A percentile compares a stretch with the other conserved stretches of the same genome.
phyloP scores from a whole-genome alignment of 306 rosid species.

The Cicer bijugum region DNA sequence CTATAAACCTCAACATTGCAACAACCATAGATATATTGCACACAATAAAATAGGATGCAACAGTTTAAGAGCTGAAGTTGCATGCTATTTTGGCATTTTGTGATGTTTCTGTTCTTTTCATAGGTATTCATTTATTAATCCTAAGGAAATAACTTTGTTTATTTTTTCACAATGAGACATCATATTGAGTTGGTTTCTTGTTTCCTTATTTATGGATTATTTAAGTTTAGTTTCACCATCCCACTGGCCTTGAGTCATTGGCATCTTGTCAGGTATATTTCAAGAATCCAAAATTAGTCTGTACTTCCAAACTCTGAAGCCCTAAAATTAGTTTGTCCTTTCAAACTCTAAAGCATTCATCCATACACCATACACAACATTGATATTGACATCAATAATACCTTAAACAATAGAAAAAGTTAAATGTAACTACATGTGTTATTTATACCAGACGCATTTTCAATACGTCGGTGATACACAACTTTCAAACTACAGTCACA shows the following conservation, averaged over 20 bases:
- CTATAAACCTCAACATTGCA: constrained; percentile 59
- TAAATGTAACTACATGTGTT: too few relatives aligned
- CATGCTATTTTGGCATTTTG: constrained; percentile 22
- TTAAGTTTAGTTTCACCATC: constrained; percentile 1
- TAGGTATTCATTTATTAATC: constrained; percentile 12
- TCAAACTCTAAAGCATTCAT: too few relatives aligned
- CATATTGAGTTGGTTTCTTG: constrained; percentile 28
- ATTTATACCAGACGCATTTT: too few relatives aligned
- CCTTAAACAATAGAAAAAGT: too few relatives aligned
- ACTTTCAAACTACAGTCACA: background rate
- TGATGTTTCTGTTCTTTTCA: constrained; percentile 31
- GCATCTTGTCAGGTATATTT: constrained; percentile 7
- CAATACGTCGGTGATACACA: too few relatives aligned
- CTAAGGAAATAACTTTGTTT: constrained; percentile 32
- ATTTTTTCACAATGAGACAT: constrained; percentile 27
- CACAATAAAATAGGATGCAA: constrained; percentile 2
- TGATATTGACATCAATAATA: too few relatives aligned
- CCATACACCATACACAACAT: too few relatives aligned
- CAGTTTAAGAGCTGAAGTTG: constrained; percentile 32
- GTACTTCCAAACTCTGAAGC: background rate
- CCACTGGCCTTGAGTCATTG: constrained; percentile 10
- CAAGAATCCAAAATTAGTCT: constrained; percentile 1
- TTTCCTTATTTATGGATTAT: constrained; percentile 16
- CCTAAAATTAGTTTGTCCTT: background rate
- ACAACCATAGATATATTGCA: constrained; percentile 40